A percentile compares a stretch with the other conserved stretches of the same genome.
Evolutionary conservation across 805 yeast genomes (phyloP).

Genomic region (Zygosaccharomyces gambellarensis): DNA sequence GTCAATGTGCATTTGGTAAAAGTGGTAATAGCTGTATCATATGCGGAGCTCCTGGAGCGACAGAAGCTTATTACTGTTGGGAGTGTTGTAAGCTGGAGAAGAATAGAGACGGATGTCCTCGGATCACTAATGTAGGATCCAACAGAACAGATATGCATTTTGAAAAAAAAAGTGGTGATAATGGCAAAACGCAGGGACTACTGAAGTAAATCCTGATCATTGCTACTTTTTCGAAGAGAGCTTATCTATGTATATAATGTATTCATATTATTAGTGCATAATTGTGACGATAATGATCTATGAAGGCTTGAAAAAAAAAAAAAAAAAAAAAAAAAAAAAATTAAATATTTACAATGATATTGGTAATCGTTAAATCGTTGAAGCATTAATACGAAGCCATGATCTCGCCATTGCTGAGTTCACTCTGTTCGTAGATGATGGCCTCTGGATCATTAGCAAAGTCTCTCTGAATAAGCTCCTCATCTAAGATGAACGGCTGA

Average conservation of each 20-base stretch:
- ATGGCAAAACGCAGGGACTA: not conserved
- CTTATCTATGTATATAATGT: not conserved
- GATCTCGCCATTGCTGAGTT: constrained; percentile 1
- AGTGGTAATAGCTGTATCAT: constrained; percentile 63
- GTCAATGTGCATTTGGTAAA: constrained; percentile 77
- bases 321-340: not conserved
- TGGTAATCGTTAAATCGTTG: not conserved
- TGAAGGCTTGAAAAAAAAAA: not conserved
- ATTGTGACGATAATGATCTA: not conserved
- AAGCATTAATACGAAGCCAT: not conserved
- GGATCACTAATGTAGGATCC: constrained; percentile 76
- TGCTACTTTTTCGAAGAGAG: not conserved
- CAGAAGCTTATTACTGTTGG: constrained; percentile 75
- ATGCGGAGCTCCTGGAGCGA: constrained; percentile 58
- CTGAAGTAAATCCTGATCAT: not conserved
- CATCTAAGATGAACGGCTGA: constrained; percentile 22
- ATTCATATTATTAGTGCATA: not conserved
- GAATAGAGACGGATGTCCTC: constrained; percentile 91
- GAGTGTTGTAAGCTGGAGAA: constrained; percentile 78
- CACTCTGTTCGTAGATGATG: not conserved
- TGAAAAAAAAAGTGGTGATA: constrained; percentile 43
- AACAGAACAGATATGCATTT: constrained; percentile 60
- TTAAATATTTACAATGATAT: not conserved
- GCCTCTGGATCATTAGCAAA: not conserved
- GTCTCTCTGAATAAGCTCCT: constrained; percentile 14